Conservation (phyloP, 75 land plant species). For the Cryptomeria japonica region DNA sequence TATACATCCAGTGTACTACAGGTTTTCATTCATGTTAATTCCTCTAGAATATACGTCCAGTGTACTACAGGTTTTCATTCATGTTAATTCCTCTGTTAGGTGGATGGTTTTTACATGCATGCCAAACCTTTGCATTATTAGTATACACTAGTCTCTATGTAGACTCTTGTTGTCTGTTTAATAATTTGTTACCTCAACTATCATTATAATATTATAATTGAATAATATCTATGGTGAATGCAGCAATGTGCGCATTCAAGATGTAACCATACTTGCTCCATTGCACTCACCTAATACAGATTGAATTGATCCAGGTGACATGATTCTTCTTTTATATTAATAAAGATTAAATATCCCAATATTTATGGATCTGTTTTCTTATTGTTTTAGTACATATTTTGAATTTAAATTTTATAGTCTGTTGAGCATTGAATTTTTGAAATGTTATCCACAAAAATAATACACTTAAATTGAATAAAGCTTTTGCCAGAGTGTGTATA, state of each 20-base stretch:
- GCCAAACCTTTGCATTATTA: neutral
- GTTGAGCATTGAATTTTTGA: neutral
- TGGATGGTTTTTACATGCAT: neutral
- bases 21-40: constrained; percentile 51
- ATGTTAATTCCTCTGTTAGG: neutral
- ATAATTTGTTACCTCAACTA: neutral
- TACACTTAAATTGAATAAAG: neutral
- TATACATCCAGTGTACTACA: constrained; percentile 88
- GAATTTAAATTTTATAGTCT: neutral
- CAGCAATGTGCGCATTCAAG: constrained; percentile 64
- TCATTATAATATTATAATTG: neutral
- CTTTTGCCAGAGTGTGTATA: neutral
- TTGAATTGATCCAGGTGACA: constrained; percentile 80
- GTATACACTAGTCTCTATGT: neutral
- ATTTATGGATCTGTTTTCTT: neutral
- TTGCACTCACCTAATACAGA: constrained; percentile 72
- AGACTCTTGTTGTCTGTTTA: neutral
- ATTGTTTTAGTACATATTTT: neutral
- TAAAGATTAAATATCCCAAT: neutral
- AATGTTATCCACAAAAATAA: neutral
- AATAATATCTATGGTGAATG: constrained; percentile 18
- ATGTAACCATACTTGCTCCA: constrained; percentile 65
- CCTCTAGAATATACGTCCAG: no score
- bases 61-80: no score
- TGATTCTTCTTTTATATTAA: neutral